Base-by-base conservation (phyloP, 78 protist species). In the Pigoraptor vietnamica region DNA sequence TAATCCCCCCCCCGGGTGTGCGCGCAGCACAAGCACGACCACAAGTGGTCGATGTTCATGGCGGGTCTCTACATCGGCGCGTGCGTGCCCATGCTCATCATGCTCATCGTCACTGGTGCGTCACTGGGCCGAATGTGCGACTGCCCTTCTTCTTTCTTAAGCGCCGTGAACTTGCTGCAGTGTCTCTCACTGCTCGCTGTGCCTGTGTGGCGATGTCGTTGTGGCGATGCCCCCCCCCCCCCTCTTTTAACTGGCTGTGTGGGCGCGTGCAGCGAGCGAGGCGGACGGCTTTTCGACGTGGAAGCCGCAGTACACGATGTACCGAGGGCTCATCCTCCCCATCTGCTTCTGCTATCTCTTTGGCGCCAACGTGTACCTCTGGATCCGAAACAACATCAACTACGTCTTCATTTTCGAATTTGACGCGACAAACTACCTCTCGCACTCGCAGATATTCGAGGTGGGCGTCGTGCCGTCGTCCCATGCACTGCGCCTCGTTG, bases 401-500 rank as follows among this genome's bases (percentile, higher is more conserved):
- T 86, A 39, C 23, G 67, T 37, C 82, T 91, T 81, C 90, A 86
- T 91, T 14, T 91, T 91, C 1, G 93, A 91, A 10, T 35, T 86
- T 24, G 79, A 91, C 37, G 81, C 90, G 37, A 23, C 25, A 2
- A 48, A 91, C 33, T 38, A 91, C 24, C 67, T 91, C 40, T 86
- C 56, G 36, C n/a, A 19, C 24, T 2, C 40, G 40, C 89, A 91
- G 84, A 79, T 79, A 25, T 14, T 25, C 34, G 84, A 79, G 84
- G 84, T 79, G 92, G 0, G n/a, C 38, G 86, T 90, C 56, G 10
- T 10, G 23, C 23, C 19, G 25, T 10, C 25, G 34, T 24, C 24
- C 1, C 33, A 32, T n/a, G n/a, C n/a, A n/a, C n/a, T n/a, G n/a
- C n/a, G n/a, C n/a, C n/a, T n/a, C n/a, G n/a, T n/a, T n/a, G n/a